Evolutionary conservation across 495 filamentous ascomycete genomes (phyloP), one percentile per base, ranked within the genome.

Genomic region (Penicillium goetzii): DNA sequence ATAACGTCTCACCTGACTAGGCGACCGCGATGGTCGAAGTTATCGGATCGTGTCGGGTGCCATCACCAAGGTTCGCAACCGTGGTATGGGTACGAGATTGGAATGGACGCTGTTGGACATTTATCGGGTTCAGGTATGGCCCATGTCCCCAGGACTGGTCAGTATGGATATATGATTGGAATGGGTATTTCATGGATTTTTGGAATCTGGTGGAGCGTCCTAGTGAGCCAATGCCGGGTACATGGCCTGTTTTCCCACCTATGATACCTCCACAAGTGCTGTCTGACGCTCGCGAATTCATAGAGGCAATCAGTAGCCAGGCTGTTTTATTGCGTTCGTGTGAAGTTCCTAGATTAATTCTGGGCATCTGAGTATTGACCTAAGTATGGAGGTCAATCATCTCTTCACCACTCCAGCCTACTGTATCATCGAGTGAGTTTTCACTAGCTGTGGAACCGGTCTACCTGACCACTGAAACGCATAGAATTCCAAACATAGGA

Each of bases 1-100:
- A 3, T 7, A 4, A 7, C 30, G 30, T 32, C 30, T 8, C 30
- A 32, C 34, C 34, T 38, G 12, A 38, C 1, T 0, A 41, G 17
- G 17, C 17, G 3, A 6, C 14, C 47, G 4, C 25, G 11, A 66
- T 66, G 60, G 60, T 60, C 15, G 64, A 66, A 50, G 30, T 66
- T 4, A 59, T 66, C 34, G 63, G 12, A 50, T 62, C 7, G 50
- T 56, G 19, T 59, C 64, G 9, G 43, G 60, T 1, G 60, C 64
- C 0, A 47, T 66, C 32, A 66, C 64, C 1, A n/a, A n/a, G n/a
- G n/a, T 66, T 62, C 45, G 64, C 59, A 36, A 62, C 60, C 0
- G 56, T 66, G 33, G 50, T 60, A n/a, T n/a, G 17, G 38, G 0
- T 3, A 5, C 17, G 4, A 41, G 17, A 19, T 19, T 19, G 17